These are phyloP conservation scores for Penicillium sp. DNA, from an alignment of 2,329 filamentous ascomycete species.

Conservation along the genomic window DNA sequence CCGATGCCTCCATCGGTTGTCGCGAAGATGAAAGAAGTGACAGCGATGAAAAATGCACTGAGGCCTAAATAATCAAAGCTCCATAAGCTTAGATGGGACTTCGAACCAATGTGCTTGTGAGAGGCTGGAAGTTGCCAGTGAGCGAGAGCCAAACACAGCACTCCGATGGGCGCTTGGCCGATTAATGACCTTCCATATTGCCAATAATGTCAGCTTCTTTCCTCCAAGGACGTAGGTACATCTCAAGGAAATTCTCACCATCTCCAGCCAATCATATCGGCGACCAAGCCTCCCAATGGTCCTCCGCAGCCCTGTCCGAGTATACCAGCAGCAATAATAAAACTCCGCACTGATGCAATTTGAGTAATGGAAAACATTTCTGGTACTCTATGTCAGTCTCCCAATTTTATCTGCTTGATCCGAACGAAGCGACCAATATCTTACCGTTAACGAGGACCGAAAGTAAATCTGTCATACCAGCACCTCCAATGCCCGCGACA, in stretches of 20 bases:
- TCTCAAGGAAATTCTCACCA: not conserved
- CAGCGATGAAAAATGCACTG: not conserved
- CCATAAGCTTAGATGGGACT: not conserved
- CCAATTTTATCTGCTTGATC: not conserved
- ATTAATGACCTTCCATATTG: not conserved
- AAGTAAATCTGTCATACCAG: conserved; percentile 5
- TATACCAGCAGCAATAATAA: not conserved
- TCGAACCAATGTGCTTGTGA: not conserved
- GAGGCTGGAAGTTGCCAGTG: not conserved
- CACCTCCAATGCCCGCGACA: not conserved
- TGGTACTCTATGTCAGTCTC: not conserved
- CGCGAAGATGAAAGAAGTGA: not conserved
- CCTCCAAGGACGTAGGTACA: not conserved
- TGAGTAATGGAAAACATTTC: not conserved
- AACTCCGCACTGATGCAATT: conserved; percentile 1
- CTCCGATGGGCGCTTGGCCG: not conserved
- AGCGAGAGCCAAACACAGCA: not conserved
- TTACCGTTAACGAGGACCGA: conserved; percentile 3
- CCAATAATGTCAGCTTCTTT: not conserved
- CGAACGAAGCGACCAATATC: not conserved
- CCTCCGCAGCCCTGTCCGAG: conserved; percentile 3
- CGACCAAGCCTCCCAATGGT: not conserved
- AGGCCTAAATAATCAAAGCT: not conserved
- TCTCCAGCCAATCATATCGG: conserved; percentile 4
- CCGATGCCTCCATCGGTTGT: not conserved